These are phyloP conservation scores for Penicillium sp. DNA, from an alignment of 2,329 filamentous ascomycete species.

Conservation along the genomic window DNA sequence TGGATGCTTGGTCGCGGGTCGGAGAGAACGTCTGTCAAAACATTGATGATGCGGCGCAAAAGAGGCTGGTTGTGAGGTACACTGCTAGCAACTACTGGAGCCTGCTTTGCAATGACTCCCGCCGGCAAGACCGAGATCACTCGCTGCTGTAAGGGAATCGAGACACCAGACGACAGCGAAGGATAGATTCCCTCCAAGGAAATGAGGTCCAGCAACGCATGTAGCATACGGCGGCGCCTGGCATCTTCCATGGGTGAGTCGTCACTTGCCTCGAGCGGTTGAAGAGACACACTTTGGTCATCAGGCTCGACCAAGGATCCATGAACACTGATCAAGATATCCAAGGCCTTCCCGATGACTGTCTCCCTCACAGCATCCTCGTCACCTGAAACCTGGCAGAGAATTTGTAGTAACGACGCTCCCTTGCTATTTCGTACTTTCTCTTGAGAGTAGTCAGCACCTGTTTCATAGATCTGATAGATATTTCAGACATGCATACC, in stretches of 20 bases:
- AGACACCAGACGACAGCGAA: conserved; percentile 42
- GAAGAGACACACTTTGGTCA: conserved; percentile 5
- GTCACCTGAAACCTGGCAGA: conserved; percentile 19
- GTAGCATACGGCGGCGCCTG: conserved; percentile 38
- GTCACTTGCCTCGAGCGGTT: conserved; percentile 13
- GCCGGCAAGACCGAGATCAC: conserved; percentile 44
- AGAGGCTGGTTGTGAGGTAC: conserved; percentile 30
- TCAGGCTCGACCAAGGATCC: conserved; percentile 31
- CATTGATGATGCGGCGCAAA: conserved; percentile 30
- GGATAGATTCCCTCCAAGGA: conserved; percentile 47
- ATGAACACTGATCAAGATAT: conserved; percentile 36
- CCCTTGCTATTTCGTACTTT: conserved; percentile 38
- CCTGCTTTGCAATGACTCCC: conserved; percentile 42
- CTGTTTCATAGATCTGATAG: conserved; percentile 3
- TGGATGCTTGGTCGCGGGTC: conserved; percentile 38
- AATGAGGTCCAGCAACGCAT: conserved; percentile 43
- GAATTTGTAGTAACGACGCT: conserved; percentile 35
- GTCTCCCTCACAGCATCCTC: conserved; percentile 19
- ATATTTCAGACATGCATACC: conserved; percentile 33
- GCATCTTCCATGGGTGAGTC: conserved; percentile 40
- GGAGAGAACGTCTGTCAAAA: conserved; percentile 31
- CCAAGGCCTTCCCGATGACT: conserved; percentile 36
- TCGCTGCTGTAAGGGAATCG: conserved; percentile 44
- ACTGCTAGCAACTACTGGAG: conserved; percentile 15
- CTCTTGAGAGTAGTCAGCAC: conserved; percentile 37